Evolutionary conservation across 2,329 filamentous ascomycete genomes (phyloP), one percentile per base, ranked within the genome.

Genomic region (Drechslerella dactyloides): DNA sequence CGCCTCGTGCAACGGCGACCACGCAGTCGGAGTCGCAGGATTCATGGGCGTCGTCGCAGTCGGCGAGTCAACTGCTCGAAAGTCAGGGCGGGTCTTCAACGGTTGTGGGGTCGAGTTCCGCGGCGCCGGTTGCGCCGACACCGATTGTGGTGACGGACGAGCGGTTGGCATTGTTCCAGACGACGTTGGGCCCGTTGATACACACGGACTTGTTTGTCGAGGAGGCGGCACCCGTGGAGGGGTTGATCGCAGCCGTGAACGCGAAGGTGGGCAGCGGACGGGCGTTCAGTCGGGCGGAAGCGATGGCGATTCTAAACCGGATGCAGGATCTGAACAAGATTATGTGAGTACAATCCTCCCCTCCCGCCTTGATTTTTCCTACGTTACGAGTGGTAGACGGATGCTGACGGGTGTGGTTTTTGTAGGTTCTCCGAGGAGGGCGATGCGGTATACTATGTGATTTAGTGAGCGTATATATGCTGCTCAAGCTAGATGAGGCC

Each of bases 251-350:
- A 2, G 90, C 90, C 7, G 90, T 99, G 56, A 99, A 99, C 79
- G 82, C 82, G 2, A 86, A 87, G 76, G 76, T 96, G 52, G 83
- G 85, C 13, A 77, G 80, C 46, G 76, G 81, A 44, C 79, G 81
- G 13, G 80, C 83, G 40, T 99, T 96, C 80, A 84, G 83, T 24
- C 84, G 84, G 40, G 82, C 82, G 0, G 94, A 99, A 80, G 91
- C 90, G 0, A 82, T 89, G 66, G 85, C 88, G 79, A 93, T 91
- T 50, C 82, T 99, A 64, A 86, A 86, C 80, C 87, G 85, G 78
- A 88, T 99, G 86, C 89, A 91, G 77, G 87, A 90, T 74, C 83
- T 85, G 76, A 97, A 97, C 79, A 88, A 93, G 82, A 88, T 99
- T 78, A 99, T 99, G 93, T 93, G 82, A 85, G 90, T 87, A 62